Conservation (phyloP, 306 rosid genomes). For the Gastrolobium bilobum region DNA sequence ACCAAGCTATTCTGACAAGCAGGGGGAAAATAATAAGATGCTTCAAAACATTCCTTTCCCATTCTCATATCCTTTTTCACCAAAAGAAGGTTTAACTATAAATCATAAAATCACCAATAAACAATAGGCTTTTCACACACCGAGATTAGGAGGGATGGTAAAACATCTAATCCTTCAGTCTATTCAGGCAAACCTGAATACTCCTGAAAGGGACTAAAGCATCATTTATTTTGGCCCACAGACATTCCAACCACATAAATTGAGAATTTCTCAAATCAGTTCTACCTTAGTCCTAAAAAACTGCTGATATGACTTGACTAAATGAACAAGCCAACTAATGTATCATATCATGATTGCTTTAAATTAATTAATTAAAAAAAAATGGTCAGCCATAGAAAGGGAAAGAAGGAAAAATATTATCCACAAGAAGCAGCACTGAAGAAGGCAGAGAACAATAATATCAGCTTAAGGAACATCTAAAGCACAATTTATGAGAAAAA, state of each 20-base stretch:
- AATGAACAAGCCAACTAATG: slow-evolving; percentile 39
- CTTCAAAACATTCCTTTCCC: slow-evolving; percentile 42
- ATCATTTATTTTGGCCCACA: slow-evolving; percentile 44
- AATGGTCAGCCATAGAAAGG: not conserved
- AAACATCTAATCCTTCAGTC: slow-evolving; percentile 51
- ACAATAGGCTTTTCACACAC: slow-evolving; percentile 41
- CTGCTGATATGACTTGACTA: slow-evolving; percentile 46
- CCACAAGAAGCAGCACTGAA: slow-evolving; percentile 30
- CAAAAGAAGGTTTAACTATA: slow-evolving; percentile 47
- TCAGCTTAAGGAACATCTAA: slow-evolving; percentile 42
- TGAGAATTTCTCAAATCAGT: slow-evolving; percentile 31
- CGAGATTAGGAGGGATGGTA: slow-evolving; percentile 53
- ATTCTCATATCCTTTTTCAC: slow-evolving; percentile 46
- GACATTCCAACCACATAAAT: slow-evolving; percentile 44
- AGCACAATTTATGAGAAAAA: slow-evolving; percentile 15
- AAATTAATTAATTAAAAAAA: not conserved
- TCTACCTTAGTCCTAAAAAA: slow-evolving; percentile 48
- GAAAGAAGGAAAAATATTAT: slow-evolving; percentile 33
- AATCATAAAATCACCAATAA: slow-evolving; percentile 54
- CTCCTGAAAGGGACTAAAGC: slow-evolving; percentile 58
- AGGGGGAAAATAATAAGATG: slow-evolving; percentile 36
- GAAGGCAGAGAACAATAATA: slow-evolving; percentile 21
- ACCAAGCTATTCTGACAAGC: slow-evolving; percentile 37
- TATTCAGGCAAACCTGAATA: slow-evolving; percentile 47
- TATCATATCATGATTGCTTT: slow-evolving; percentile 13